phyloP scores from a whole-genome alignment of 345 rosid species.

The Luvunga scandens region DNA sequence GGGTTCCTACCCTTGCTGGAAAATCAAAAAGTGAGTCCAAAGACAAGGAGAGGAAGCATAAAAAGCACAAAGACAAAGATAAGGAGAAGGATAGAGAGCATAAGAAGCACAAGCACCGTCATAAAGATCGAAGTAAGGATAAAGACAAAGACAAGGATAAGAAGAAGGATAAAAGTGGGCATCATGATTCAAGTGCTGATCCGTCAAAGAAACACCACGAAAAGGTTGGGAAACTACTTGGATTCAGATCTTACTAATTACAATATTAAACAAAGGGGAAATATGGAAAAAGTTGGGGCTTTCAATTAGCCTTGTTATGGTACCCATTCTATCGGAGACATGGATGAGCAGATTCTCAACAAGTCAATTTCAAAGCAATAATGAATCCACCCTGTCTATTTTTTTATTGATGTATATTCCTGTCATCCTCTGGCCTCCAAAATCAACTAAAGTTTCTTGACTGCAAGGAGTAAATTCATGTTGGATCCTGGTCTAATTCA shows the following conservation, averaged over 20 bases:
- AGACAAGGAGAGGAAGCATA: conserved; percentile 91
- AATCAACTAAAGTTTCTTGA: neutral
- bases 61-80: conserved; percentile 80
- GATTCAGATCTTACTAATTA: conserved; percentile 1
- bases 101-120: conserved; percentile 86
- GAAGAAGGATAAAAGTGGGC: conserved; percentile 76
- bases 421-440: neutral
- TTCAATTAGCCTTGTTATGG: neutral
- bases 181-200: conserved; percentile 74
- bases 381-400: neutral
- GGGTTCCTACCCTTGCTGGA: conserved; percentile 66
- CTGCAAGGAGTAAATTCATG: neutral
- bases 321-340: neutral
- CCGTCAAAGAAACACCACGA: conserved; percentile 84
- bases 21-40: conserved; percentile 71
- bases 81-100: conserved; percentile 89
- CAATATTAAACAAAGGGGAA: neutral
- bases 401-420: neutral
- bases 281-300: neutral
- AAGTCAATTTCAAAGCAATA: neutral
- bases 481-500: neutral
- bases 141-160: conserved; percentile 61
- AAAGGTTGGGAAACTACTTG: conserved; percentile 52
- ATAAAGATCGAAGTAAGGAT: conserved; percentile 80
- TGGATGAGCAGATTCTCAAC: neutral